Base-by-base conservation (phyloP, 1,139 yeast species). In the Blastobotrys malaysiensis region DNA sequence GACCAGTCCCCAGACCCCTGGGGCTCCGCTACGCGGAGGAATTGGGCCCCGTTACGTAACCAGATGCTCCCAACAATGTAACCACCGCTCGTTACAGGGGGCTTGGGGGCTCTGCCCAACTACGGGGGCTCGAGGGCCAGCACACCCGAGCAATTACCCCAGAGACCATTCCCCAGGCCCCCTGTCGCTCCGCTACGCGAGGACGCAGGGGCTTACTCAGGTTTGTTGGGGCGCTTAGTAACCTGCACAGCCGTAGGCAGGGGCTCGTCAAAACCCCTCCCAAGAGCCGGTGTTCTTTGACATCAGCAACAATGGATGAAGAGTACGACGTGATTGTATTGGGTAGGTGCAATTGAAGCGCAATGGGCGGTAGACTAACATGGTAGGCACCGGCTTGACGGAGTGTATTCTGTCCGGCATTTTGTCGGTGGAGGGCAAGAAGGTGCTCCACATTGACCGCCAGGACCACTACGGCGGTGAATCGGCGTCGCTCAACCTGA, bases 391-490 rank as follows among this genome's bases (percentile, higher is more conserved):
- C 46, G 99, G 99, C 16, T 80, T 95, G 61, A 93, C 98, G 56
- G 99, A 93, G 72, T 93, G 99, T 76, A 86, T 95, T 59, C 81
- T 93, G 53, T 89, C 97, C 1, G 99, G 99, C 11, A 75, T 93
- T 55, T 78, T 93, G 56, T 90, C 98, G 11, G 97, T 91, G 13
- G 99, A 93, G 68, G 96, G 98, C 64, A 93, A 93, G 77, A 93
- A 93, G 70, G 99, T 93, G 11, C 79, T 93, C 57, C 99, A 93
- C 73, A 90, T 93, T 63, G 99, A 93, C 70, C 86, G 93, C 64
- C 97, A 93, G 72, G 96, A 89, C 70, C 95, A 91, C 69, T 93
- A 93, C 65, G 99, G 99, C 49, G 99, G 73, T 64, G 89, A 84
- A 69, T 78, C 84, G 26, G 87, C 89, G 9, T 82, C 87, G 45